Conservation (phyloP, 208 protist species). For the Naegleria fowleri region DNA sequence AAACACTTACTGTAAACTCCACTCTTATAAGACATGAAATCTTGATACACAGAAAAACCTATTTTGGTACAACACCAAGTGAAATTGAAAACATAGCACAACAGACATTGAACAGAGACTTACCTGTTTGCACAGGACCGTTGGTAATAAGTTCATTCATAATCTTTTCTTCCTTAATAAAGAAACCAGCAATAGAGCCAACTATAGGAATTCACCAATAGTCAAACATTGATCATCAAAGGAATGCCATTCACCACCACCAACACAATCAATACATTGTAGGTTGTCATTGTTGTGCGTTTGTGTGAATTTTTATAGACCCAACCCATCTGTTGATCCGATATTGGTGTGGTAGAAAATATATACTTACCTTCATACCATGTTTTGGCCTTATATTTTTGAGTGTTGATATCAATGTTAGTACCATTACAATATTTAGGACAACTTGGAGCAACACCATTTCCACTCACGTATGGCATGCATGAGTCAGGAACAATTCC, state of each 20-base stretch:
- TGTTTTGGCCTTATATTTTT: background rate
- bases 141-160: slow-evolving; percentile 68
- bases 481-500: background rate
- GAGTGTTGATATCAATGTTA: background rate
- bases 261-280: too few relatives aligned
- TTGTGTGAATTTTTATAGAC: too few relatives aligned
- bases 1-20: slow-evolving; percentile 65
- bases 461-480: background rate
- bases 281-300: too few relatives aligned
- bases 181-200: background rate
- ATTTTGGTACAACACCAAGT: too few relatives aligned
- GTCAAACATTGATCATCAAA: too few relatives aligned
- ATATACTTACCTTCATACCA: too few relatives aligned
- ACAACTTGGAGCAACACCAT: background rate
- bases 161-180: slow-evolving; percentile 40
- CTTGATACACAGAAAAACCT: slow-evolving; percentile 69
- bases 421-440: background rate
- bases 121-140: slow-evolving; percentile 73
- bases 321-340: too few relatives aligned
- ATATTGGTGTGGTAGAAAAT: too few relatives aligned
- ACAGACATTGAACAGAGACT: too few relatives aligned
- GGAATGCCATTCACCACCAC: too few relatives aligned
- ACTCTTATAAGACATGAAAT: slow-evolving; percentile 73
- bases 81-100: too few relatives aligned
- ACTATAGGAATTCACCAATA: too few relatives aligned